Conservation (phyloP, 1,284 basidiomycete species). For the Trametes sp. region DNA sequence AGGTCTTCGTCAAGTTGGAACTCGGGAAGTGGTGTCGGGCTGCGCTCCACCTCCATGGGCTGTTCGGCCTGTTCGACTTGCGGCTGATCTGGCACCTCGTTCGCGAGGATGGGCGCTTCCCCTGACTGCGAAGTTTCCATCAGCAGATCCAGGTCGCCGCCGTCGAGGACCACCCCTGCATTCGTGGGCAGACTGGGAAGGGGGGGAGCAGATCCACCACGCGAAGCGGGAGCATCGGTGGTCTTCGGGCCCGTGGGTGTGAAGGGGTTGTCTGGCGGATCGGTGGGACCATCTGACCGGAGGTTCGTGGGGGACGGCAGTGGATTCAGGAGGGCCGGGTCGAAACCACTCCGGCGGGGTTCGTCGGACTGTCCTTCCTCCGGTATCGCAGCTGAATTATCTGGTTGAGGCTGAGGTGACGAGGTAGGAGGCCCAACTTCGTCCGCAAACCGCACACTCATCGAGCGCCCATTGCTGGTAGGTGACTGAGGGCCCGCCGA, state of each 20-base stretch:
- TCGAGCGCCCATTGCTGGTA: constrained; percentile 20
- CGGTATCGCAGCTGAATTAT: constrained; percentile 39
- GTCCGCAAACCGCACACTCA: constrained; percentile 35
- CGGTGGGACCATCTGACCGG: constrained; percentile 12
- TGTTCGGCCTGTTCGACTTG: constrained; percentile 31
- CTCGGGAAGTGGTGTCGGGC: constrained; percentile 70
- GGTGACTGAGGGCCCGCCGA: constrained; percentile 39
- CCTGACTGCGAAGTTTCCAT: constrained; percentile 21
- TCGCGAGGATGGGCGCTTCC: constrained; percentile 7
- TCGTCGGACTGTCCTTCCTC: constrained; percentile 10
- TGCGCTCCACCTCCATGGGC: constrained; percentile 60
- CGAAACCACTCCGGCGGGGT: constrained; percentile 54
- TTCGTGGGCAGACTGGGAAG: constrained; percentile 16
- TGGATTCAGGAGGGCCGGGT: constrained; percentile 65
- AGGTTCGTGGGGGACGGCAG: constrained; percentile 34
- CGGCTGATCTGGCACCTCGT: constrained; percentile 14
- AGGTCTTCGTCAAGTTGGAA: constrained; percentile 64
- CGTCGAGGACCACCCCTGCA: constrained; percentile 17
- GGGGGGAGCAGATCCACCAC: neutral
- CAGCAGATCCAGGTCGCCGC: constrained; percentile 10
- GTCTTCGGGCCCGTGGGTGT: constrained; percentile 4
- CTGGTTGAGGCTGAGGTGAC: constrained; percentile 39
- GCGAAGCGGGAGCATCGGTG: neutral
- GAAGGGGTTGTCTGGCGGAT: constrained; percentile 32
- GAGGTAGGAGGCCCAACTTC: constrained; percentile 20